Evolutionary conservation across 345 rosid species (phyloP), one percentile per base, ranked within the genome.

Genomic region (Trapa incisa): DNA sequence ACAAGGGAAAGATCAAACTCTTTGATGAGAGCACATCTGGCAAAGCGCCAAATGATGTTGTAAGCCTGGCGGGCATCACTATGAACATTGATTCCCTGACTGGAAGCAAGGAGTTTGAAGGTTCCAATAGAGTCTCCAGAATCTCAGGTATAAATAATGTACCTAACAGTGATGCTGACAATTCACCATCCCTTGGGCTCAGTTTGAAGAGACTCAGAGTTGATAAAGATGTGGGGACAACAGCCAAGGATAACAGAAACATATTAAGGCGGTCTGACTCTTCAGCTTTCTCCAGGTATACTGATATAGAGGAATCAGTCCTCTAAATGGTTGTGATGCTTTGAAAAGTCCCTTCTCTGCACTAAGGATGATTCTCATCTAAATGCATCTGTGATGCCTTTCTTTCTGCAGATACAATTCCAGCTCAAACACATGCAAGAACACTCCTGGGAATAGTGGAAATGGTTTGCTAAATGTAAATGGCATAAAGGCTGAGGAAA

Each of bases 261-360:
- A 76, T 77, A 71, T 66, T 90, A 74, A 80, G 82, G 74, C 94
- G 83, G 73, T 90, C 89, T 45, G 78, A 78, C 79, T 78, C 76
- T 41, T 90, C 94, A 72, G 88, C 92, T 48, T 87, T 87, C 83
- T 87, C 88, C 47, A 90, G 83, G 96, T 87, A 81, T 75, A 79
- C 67, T 35, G 14, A 3, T 58, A 35, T 9, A 11, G 71, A 77
- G 71, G 70, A 80, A 76, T 48, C 61, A 37, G 56, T 61, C 78
- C 35, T 61, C 53, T 64, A 33, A 45, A 17, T 11, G 58, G 65
- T 13, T 32, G 38, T 29, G 29, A 22, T 33, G 63, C 12, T 9
- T 61, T 36, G 42, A 35, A 54, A 45, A 6, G 62, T 14, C 53
- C 63, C 36, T 62, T 14, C 57, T 65, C 54, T 54, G 11, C 48